Evolutionary conservation across 2,329 filamentous ascomycete genomes (phyloP).

Genomic region (Pezicula radicicola): DNA sequence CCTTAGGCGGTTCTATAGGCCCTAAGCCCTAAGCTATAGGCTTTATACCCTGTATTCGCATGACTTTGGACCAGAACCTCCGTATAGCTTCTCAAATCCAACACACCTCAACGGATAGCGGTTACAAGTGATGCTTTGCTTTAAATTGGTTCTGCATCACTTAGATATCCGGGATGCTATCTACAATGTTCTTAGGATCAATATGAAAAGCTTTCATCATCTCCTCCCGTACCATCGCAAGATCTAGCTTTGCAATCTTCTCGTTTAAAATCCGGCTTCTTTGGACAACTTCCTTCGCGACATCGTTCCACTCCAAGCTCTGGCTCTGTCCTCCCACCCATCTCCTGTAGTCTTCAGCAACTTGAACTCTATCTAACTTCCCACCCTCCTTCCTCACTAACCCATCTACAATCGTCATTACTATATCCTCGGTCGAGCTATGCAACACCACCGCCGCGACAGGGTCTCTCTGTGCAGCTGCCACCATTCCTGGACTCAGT

Average conservation of each 20-base stretch:
- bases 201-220: slow-evolving; percentile 25
- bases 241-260: slow-evolving; percentile 27
- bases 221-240: slow-evolving; percentile 26
- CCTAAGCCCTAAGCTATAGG: too few species aligned
- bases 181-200: too few species aligned
- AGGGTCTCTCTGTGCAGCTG: slow-evolving; percentile 36
- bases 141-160: too few species aligned
- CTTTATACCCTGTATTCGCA: too few species aligned
- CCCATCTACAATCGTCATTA: slow-evolving; percentile 41
- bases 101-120: too few species aligned
- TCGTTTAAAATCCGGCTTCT: slow-evolving; percentile 26
- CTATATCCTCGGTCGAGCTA: slow-evolving; percentile 36
- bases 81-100: too few species aligned
- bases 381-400: slow-evolving; percentile 33
- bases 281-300: slow-evolving; percentile 26
- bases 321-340: slow-evolving; percentile 14
- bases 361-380: slow-evolving; percentile 13
- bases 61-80: too few species aligned
- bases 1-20: too few species aligned
- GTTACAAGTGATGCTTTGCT: too few species aligned
- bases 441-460: slow-evolving; percentile 40
- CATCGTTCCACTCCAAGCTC: slow-evolving; percentile 28
- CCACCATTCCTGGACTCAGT: slow-evolving; percentile 36
- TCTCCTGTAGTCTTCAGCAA: slow-evolving; percentile 2
- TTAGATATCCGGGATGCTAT: too few species aligned